Percentiles rank a stretch among this genome's conserved stretches.
Conservation (phyloP, 1,284 basidiomycete genomes). For the Ceratobasidium sp. region DNA sequence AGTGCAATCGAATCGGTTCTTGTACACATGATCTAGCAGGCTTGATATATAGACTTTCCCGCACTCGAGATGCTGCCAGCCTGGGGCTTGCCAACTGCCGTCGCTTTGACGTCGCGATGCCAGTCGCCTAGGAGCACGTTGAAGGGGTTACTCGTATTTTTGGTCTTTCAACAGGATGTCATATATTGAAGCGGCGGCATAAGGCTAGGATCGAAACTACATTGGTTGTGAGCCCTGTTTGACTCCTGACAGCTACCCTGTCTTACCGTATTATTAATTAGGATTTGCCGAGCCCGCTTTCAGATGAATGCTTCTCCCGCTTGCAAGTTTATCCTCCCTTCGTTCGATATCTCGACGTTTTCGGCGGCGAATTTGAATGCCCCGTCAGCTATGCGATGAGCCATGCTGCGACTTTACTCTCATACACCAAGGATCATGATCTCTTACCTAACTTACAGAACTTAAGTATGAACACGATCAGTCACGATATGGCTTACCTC, state of each 20-base stretch:
- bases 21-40: background rate
- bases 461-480: background rate
- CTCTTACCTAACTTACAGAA: slow-evolving; percentile 1
- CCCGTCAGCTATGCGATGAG: background rate
- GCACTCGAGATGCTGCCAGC: background rate
- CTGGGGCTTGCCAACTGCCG: background rate
- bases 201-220: too few species aligned
- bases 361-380: background rate
- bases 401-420: background rate
- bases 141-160: slow-evolving; percentile 1
- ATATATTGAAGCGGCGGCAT: background rate
- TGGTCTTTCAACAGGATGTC: background rate
- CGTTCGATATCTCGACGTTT: background rate
- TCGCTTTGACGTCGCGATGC: background rate
- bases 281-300: background rate
- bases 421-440: background rate
- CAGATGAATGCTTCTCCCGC: background rate
- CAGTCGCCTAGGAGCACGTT: slow-evolving; percentile 12
- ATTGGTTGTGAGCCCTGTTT: background rate
- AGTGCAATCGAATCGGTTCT: background rate
- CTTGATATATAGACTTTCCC: background rate
- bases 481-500: background rate
- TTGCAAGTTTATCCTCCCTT: slow-evolving; percentile 5
- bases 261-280: background rate
- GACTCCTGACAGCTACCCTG: background rate